Evolutionary conservation across 352 stramenopile species (phyloP).

Genomic region (Globisporangium barbulae): DNA sequence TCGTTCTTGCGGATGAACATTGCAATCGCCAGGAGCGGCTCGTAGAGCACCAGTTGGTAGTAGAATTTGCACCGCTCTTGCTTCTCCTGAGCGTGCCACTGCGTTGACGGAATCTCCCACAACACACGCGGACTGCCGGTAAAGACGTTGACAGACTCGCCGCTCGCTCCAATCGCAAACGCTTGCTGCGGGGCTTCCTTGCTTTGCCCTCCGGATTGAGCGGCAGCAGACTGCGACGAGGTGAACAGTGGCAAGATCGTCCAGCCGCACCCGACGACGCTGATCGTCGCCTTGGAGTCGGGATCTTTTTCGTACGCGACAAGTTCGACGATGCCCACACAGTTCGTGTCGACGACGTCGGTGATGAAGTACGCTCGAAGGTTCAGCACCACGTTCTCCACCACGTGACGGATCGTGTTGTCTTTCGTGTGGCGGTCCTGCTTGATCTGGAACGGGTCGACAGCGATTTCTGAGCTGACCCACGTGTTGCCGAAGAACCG

Average conservation of each 20-base stretch:
- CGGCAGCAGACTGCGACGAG: conserved; percentile 10
- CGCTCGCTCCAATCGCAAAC: conserved; percentile 32
- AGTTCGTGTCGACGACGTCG: conserved; percentile 86
- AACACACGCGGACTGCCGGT: conserved; percentile 64
- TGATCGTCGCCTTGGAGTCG: conserved; percentile 65
- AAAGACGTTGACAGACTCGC: conserved; percentile 66
- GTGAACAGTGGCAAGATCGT: conserved; percentile 89
- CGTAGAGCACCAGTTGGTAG: conserved; percentile 65
- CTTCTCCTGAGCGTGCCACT: conserved; percentile 54
- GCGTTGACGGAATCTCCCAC: conserved; percentile 52
- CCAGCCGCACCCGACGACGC: conserved; percentile 89
- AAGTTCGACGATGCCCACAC: conserved; percentile 91
- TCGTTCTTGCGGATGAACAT: conserved; percentile 86
- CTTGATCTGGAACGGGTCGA: conserved; percentile 51
- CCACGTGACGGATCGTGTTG: conserved; percentile 44
- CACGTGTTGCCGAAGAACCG: conserved; percentile 94
- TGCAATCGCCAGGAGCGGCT: conserved; percentile 45
- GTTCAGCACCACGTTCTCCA: conserved; percentile 55
- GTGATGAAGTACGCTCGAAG: conserved; percentile 83
- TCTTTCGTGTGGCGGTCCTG: conserved; percentile 40
- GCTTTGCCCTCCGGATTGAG: conserved; percentile 18
- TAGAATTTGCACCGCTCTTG: conserved; percentile 61
- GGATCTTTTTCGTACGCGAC: conserved; percentile 88
- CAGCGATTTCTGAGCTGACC: conserved; percentile 63
- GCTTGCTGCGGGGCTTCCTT: conserved; percentile 20